Percentiles rank a stretch among this genome's conserved stretches.
These are phyloP conservation scores for Aureobasidium sp. DNA, from an alignment of 2,329 filamentous ascomycete genomes.

Conservation along the genomic window DNA sequence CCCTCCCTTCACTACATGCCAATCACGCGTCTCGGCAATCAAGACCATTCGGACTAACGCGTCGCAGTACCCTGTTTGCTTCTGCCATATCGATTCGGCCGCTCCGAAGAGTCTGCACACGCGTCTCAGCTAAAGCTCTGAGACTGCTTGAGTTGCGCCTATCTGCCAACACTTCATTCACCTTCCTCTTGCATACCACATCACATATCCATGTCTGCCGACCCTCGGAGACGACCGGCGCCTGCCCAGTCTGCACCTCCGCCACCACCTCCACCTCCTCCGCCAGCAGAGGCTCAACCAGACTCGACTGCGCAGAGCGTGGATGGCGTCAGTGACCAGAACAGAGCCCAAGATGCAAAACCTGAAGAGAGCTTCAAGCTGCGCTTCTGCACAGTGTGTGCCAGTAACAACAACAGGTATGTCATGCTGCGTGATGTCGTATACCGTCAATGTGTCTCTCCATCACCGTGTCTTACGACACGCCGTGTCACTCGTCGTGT, in stretches of 20 bases:
- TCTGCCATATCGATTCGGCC: neutral
- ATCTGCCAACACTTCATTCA: neutral
- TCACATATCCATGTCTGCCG: slow-evolving; percentile 40
- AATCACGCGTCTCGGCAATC: slow-evolving; percentile 11
- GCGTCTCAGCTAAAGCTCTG: neutral
- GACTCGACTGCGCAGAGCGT: slow-evolving; percentile 29
- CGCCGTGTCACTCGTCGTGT: neutral
- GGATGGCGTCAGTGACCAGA: slow-evolving; percentile 42
- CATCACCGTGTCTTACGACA: neutral
- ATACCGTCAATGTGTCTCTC: neutral
- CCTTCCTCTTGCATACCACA: neutral
- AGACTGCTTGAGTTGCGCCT: neutral
- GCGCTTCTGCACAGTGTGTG: slow-evolving; percentile 99
- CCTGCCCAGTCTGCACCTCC: slow-evolving; percentile 40
- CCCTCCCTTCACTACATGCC: slow-evolving; percentile 3
- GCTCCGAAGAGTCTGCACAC: slow-evolving; percentile 9
- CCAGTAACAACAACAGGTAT: slow-evolving; percentile 96
- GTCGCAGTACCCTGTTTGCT: slow-evolving; percentile 5
- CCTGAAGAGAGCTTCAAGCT: slow-evolving; percentile 79
- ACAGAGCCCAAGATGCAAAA: slow-evolving; percentile 6
- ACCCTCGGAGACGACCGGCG: slow-evolving; percentile 49
- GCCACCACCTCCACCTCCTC: slow-evolving; percentile 57
- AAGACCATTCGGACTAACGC: neutral
- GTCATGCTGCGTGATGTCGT: slow-evolving; percentile 28
- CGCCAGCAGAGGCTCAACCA: slow-evolving; percentile 42